These are phyloP conservation scores for Dendrobium officinale DNA, from an alignment of 106 monocot species.

Conservation along the genomic window DNA sequence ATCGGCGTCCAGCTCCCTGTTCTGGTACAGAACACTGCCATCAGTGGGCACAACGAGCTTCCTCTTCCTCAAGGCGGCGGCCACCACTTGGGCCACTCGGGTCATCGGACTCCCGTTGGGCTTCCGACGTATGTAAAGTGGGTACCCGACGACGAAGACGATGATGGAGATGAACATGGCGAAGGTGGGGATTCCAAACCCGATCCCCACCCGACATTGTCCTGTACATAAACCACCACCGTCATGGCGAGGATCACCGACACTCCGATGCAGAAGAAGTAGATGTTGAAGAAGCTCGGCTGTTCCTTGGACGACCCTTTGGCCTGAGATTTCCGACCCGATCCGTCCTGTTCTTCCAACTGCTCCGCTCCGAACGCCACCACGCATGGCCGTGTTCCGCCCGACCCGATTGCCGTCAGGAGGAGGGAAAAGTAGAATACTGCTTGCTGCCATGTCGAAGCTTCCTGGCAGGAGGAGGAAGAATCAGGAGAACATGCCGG, in stretches of 20 bases:
- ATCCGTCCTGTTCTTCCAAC: slow-evolving; percentile 28
- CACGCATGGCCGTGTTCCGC: slow-evolving; percentile 57
- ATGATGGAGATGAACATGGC: slow-evolving; percentile 53
- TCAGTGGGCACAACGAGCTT: slow-evolving; percentile 16
- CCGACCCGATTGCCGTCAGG: slow-evolving; percentile 40
- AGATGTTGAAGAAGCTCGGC: slow-evolving; percentile 70
- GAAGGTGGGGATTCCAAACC: slow-evolving; percentile 45
- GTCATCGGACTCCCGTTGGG: slow-evolving; percentile 44
- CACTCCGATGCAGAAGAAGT: slow-evolving; percentile 53
- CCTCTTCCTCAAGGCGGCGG: slow-evolving; percentile 55
- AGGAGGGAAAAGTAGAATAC: slow-evolving; percentile 47
- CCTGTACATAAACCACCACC: slow-evolving; percentile 54
- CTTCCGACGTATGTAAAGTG: slow-evolving; percentile 37
- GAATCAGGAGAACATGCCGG: slow-evolving; percentile 9
- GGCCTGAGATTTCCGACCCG: not conserved
- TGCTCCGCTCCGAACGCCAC: slow-evolving; percentile 71
- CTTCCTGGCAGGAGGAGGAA: slow-evolving; percentile 6
- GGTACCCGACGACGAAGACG: slow-evolving; percentile 33
- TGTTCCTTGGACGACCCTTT: slow-evolving; percentile 14
- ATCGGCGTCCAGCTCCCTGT: slow-evolving; percentile 48
- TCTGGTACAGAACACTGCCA: slow-evolving; percentile 27
- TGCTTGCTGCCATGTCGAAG: slow-evolving; percentile 19
- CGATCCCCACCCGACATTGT: slow-evolving; percentile 64
- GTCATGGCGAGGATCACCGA: slow-evolving; percentile 52
- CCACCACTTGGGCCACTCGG: slow-evolving; percentile 31